Evolutionary conservation across 2,329 filamentous ascomycete species (phyloP).

Genomic region (Xylaria digitata): DNA sequence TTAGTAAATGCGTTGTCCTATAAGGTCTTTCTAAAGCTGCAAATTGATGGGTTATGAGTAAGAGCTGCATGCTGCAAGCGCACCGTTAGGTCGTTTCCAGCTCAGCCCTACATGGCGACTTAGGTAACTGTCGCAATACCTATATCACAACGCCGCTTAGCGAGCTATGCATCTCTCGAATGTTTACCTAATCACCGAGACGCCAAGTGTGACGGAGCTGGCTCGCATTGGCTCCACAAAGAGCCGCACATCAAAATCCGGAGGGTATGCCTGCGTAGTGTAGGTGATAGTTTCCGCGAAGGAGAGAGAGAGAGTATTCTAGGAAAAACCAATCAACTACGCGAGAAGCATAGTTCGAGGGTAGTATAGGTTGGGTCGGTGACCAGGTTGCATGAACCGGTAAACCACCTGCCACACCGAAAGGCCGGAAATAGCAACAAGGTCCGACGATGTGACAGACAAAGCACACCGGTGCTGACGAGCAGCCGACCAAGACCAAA

Average conservation of each 20-base stretch:
- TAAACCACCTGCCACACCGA: not conserved
- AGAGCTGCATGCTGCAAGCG: not conserved
- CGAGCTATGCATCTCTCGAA: too few relatives aligned
- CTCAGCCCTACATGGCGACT: not conserved
- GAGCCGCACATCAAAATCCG: too few relatives aligned
- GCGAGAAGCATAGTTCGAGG: not conserved
- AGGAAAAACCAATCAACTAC: too few relatives aligned
- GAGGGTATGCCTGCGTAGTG: too few relatives aligned
- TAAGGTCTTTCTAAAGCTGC: too few relatives aligned
- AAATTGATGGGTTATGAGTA: not conserved
- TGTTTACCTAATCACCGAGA: too few relatives aligned
- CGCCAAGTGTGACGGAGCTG: too few relatives aligned
- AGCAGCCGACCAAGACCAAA: not conserved
- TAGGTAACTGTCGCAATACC: not conserved
- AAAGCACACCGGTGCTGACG: not conserved
- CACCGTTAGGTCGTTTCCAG: not conserved
- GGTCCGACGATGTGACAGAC: constrained; percentile 12
- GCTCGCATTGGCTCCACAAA: too few relatives aligned
- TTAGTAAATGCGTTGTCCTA: too few relatives aligned
- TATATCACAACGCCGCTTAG: not conserved
- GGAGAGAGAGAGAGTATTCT: too few relatives aligned
- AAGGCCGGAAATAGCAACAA: constrained; percentile 17
- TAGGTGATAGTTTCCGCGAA: too few relatives aligned
- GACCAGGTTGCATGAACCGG: not conserved
- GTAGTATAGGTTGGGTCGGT: not conserved